These are phyloP conservation scores for Sordariomycetes sp. DNA, from an alignment of 2,329 filamentous ascomycete species.

Conservation along the genomic window DNA sequence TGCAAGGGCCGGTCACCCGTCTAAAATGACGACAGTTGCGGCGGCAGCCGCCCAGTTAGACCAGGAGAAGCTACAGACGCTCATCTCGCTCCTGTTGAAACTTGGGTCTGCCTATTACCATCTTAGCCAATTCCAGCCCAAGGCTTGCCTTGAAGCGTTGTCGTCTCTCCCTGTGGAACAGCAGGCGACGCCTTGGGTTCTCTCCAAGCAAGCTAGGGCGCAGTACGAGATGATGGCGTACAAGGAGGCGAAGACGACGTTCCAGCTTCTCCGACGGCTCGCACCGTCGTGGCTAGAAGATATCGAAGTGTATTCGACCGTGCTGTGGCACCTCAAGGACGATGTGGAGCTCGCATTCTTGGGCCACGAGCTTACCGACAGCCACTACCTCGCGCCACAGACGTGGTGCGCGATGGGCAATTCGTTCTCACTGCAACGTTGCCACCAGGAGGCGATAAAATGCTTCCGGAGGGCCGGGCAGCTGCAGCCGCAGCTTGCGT, in stretches of 20 bases:
- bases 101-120: slow-evolving; percentile 9
- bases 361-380: slow-evolving; percentile 10
- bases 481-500: slow-evolving; percentile 8
- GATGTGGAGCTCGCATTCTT: slow-evolving; percentile 9
- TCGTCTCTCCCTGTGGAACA: slow-evolving; percentile 8
- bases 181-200: slow-evolving; percentile 10
- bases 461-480: slow-evolving; percentile 10
- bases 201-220: slow-evolving; percentile 9
- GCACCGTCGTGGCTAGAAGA: slow-evolving; percentile 10
- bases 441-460: slow-evolving; percentile 8
- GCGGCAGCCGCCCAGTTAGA: slow-evolving; percentile 1
- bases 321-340: slow-evolving; percentile 12
- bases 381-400: slow-evolving; percentile 8
- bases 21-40: slow-evolving; percentile 1
- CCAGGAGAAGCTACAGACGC: slow-evolving; percentile 4
- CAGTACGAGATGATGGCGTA: slow-evolving; percentile 11
- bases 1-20: background rate
- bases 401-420: slow-evolving; percentile 10
- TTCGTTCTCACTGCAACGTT: slow-evolving; percentile 8
- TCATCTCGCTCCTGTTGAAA: slow-evolving; percentile 7
- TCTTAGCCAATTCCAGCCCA: slow-evolving; percentile 9
- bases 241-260: slow-evolving; percentile 8
- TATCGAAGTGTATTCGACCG: slow-evolving; percentile 11
- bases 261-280: slow-evolving; percentile 8
- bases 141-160: slow-evolving; percentile 8